Evolutionary conservation across 768 basidiomycete genomes (phyloP).

Genomic region (Mycena rebaudengoi): DNA sequence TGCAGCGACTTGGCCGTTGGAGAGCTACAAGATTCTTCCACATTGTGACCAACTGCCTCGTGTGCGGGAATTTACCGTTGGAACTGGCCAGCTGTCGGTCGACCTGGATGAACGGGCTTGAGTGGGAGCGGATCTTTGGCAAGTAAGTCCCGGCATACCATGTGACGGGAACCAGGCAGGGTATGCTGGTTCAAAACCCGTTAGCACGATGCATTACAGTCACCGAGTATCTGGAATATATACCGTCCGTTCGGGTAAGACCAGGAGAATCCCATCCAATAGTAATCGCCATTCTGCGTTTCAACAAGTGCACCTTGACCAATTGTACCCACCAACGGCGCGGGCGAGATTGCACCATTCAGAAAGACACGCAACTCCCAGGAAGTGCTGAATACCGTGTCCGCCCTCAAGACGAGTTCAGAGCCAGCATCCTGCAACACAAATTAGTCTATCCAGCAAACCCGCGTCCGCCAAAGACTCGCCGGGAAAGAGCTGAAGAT

Average conservation of each 20-base stretch:
- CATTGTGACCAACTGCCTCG: background rate
- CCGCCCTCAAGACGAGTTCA: background rate
- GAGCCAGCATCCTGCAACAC: background rate
- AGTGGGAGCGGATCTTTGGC: background rate
- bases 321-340: background rate
- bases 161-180: slow-evolving; percentile 26
- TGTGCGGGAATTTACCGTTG: background rate
- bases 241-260: slow-evolving; percentile 26
- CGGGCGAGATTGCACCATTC: background rate
- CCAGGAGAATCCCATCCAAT: slow-evolving; percentile 27
- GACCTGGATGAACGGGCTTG: background rate
- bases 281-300: slow-evolving; percentile 18
- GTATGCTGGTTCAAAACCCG: slow-evolving; percentile 7
- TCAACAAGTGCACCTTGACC: slow-evolving; percentile 25
- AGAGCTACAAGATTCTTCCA: slow-evolving; percentile 4
- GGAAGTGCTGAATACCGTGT: background rate
- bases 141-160: slow-evolving; percentile 14
- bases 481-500: slow-evolving; percentile 26
- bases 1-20: slow-evolving; percentile 21
- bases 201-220: background rate
- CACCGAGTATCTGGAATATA: background rate
- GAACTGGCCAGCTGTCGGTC: slow-evolving; percentile 26
- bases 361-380: background rate
- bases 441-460: background rate
- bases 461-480: background rate